Evolutionary conservation across 176 grass and related monocot species (phyloP).

Genomic region (Dactylis glomerata): DNA sequence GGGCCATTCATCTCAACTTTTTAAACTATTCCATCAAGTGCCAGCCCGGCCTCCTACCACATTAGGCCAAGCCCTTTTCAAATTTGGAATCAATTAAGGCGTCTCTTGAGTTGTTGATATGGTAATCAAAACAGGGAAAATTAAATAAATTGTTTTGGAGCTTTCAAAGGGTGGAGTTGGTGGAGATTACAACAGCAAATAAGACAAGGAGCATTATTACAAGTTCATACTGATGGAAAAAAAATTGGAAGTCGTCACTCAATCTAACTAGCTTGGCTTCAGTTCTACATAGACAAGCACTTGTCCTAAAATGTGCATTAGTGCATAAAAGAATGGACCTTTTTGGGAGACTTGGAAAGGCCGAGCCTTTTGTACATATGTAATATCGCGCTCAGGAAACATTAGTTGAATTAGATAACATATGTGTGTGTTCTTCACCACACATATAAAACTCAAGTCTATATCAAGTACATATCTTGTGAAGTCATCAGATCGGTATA

Average conservation of each 20-base stretch:
- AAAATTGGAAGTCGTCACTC: background rate
- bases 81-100: conserved; percentile 9
- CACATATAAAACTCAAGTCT: background rate
- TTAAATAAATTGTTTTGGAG: background rate
- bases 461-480: background rate
- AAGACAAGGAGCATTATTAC: background rate
- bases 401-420: background rate
- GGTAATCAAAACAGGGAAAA: background rate
- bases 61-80: conserved; percentile 20
- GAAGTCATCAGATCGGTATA: background rate
- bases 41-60: conserved; percentile 5
- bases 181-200: background rate
- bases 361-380: background rate
- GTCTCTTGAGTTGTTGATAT: background rate
- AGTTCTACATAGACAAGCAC: background rate
- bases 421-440: background rate
- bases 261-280: background rate
- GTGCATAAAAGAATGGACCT: background rate
- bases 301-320: background rate
- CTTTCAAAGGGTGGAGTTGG: conserved; percentile 25
- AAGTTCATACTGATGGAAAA: conserved; percentile 16
- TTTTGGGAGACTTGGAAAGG: background rate
- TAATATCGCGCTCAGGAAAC: background rate
- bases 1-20: background rate
- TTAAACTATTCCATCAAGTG: conserved; percentile 23